These are phyloP conservation scores for Plectosphaerella sp. DNA, from an alignment of 2,329 filamentous ascomycete genomes.

Conservation along the genomic window DNA sequence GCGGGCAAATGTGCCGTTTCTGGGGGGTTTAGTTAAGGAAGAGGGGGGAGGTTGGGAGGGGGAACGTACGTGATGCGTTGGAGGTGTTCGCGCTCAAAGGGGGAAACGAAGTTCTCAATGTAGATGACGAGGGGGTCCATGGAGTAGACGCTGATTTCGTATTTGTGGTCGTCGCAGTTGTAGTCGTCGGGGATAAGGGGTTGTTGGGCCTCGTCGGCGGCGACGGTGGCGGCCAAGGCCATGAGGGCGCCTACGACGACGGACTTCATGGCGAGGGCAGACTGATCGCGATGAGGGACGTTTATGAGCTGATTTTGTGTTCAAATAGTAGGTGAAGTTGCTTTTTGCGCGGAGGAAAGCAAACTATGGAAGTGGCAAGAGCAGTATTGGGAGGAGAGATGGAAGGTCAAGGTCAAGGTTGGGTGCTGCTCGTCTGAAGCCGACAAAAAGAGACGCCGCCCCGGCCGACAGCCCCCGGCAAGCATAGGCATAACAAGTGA, in stretches of 20 bases:
- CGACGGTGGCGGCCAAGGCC: background rate
- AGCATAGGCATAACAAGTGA: too few relatives aligned
- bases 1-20: conserved; percentile 28
- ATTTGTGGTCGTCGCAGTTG: conserved; percentile 24
- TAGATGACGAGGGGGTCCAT: conserved; percentile 34
- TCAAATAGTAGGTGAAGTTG: background rate
- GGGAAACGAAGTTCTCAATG: conserved; percentile 29
- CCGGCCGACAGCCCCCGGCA: too few relatives aligned
- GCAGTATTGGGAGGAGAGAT: too few relatives aligned
- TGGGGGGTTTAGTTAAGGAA: conserved; percentile 7
- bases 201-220: background rate
- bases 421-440: too few relatives aligned
- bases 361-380: background rate
- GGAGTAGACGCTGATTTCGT: conserved; percentile 26
- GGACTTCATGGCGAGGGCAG: background rate
- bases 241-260: background rate
- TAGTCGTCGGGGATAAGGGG: conserved; percentile 7
- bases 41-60: too few relatives aligned
- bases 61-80: conserved; percentile 24
- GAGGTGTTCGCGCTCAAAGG: conserved; percentile 28
- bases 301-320: background rate
- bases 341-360: background rate
- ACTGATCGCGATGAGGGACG: background rate
- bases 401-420: too few relatives aligned
- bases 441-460: too few relatives aligned